Evolutionary conservation across 2,329 filamentous ascomycete species (phyloP).

Genomic region (Dactylonectria macrodidyma): DNA sequence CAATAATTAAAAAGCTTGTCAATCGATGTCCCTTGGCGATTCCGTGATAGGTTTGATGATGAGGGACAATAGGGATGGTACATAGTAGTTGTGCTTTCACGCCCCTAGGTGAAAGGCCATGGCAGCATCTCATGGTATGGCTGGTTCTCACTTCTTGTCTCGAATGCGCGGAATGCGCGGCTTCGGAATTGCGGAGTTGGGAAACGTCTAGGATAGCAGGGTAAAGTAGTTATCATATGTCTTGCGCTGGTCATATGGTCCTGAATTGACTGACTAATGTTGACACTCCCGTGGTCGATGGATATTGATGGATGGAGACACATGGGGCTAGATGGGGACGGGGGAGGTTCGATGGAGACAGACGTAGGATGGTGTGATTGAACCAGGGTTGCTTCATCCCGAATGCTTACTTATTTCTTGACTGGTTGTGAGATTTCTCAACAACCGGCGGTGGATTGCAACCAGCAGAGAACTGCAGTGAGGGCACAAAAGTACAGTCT

Average conservation of each 20-base stretch:
- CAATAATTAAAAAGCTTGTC: background rate
- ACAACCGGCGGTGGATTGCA: background rate
- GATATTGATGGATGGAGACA: constrained; percentile 9
- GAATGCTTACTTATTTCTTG: constrained; percentile 3
- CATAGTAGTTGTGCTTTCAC: background rate
- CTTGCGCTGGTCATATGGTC: constrained; percentile 10
- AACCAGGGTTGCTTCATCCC: constrained; percentile 5
- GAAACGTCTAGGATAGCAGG: background rate
- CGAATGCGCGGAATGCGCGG: constrained; percentile 9
- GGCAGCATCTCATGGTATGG: constrained; percentile 10
- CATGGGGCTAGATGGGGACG: constrained; percentile 11
- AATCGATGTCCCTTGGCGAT: background rate
- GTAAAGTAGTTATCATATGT: background rate
- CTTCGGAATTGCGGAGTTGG: background rate
- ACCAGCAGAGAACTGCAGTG: background rate
- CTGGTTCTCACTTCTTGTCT: constrained; percentile 20
- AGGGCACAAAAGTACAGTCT: background rate
- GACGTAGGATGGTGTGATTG: constrained; percentile 22
- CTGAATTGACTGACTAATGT: constrained; percentile 12
- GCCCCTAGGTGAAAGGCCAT: background rate
- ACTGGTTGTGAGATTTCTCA: background rate
- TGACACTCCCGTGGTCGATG: background rate
- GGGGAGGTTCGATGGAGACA: constrained; percentile 2
- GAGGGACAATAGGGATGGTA: background rate
- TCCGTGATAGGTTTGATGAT: constrained; percentile 16